These are phyloP conservation scores for Xenoacremonium recifei DNA, from an alignment of 2,329 filamentous ascomycete genomes.

Conservation along the genomic window DNA sequence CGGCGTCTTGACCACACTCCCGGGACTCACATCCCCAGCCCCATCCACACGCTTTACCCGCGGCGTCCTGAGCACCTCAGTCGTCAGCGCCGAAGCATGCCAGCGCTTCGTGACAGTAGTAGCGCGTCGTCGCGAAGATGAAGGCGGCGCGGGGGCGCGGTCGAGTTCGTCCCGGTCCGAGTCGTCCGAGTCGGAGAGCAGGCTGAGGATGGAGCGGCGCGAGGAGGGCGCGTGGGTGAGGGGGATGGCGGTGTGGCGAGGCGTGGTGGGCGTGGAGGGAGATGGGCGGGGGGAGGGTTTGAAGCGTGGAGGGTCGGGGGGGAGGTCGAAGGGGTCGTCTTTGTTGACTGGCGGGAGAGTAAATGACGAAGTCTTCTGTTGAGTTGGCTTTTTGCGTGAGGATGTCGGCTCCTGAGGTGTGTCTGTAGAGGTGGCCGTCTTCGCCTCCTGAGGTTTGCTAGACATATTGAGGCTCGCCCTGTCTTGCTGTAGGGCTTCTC, in stretches of 20 bases:
- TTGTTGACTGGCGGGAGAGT: too few species aligned
- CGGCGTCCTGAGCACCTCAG: slow-evolving; percentile 26
- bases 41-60: slow-evolving; percentile 18
- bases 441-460: background rate
- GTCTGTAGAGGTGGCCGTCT: background rate
- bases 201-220: slow-evolving; percentile 40
- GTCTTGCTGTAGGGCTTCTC: background rate
- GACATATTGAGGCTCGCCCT: background rate
- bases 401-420: too few species aligned
- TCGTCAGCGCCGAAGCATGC: slow-evolving; percentile 29
- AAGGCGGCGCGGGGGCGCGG: slow-evolving; percentile 14
- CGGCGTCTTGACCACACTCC: slow-evolving; percentile 40
- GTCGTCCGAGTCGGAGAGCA: slow-evolving; percentile 41
- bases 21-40: slow-evolving; percentile 21
- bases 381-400: background rate
- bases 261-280: slow-evolving; percentile 25
- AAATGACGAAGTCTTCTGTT: too few species aligned
- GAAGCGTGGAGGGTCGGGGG: background rate
- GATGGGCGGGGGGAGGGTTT: slow-evolving; percentile 14
- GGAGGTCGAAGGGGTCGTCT: too few species aligned
- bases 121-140: slow-evolving; percentile 10
- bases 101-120: slow-evolving; percentile 24
- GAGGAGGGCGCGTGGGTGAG: slow-evolving; percentile 29
- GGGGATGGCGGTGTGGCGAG: slow-evolving; percentile 20
- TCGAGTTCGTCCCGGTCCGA: slow-evolving; percentile 35